Base-by-base conservation (phyloP, 768 basidiomycete species). In the Gymnopilus dilepis region DNA sequence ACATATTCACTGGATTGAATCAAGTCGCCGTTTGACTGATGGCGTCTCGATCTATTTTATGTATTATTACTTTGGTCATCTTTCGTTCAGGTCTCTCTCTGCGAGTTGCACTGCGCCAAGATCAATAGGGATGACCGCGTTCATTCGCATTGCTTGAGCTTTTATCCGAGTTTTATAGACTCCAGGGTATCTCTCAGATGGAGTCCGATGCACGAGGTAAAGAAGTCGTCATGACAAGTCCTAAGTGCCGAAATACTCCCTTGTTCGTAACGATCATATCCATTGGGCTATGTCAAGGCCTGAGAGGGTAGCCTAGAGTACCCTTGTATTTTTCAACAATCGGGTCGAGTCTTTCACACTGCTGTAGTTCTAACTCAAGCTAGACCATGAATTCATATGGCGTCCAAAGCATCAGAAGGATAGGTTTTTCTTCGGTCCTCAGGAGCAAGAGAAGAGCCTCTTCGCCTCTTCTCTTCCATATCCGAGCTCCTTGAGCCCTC, bases 211-310 rank as follows among this genome's bases (percentile, higher is more conserved):
- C 42, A 38, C 24, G 22, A 34, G 33, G 40, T 31, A 7, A 24
- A 21, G 15, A 57, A 31, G 38, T 61, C 50, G 45, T 50, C 60
- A 61, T 41, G 47, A 50, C 48, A 48, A 48, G 55, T 19, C 24
- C 31, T 6, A 37, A 60, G n/a, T 47, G 19, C 51, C 52, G 31
- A 56, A 56, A 15, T 28, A 31, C n/a, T 40, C 33, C 41, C 40
- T 42, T 42, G 38, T 56, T 56, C 38, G 30, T 30, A 40, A 22
- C 40, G 38, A 13, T 38, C 37, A 38, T 19, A 37, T 54, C 52
- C 15, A 54, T 38, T 37, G 24, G 22, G 21, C 12, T 37, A 54
- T 54, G 22, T 54, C 34, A 26, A 40, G 21, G 52, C 37, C 17
- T 50, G n/a, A 33, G 42, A 33, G 26, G 31, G 11, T 6, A 30